These are phyloP conservation scores for Rickenella mellea DNA, from an alignment of 768 basidiomycete species.

Conservation along the genomic window DNA sequence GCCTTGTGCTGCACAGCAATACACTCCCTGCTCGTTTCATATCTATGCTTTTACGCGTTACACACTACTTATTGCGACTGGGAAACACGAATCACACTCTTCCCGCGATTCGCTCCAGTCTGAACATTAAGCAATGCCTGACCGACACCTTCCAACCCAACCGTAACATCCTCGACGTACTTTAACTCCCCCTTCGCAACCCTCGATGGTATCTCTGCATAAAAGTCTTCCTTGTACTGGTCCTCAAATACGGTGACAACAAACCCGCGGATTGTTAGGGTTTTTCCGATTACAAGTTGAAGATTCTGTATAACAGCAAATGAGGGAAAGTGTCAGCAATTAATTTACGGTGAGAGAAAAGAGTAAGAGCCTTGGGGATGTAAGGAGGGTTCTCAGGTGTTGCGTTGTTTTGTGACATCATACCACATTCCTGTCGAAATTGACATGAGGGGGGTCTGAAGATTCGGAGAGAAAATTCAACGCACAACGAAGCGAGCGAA, in stretches of 20 bases:
- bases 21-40: too few relatives aligned
- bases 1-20: too few relatives aligned
- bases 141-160: slow-evolving; percentile 33
- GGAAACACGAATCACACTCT: slow-evolving; percentile 29
- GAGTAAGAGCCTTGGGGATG: too few relatives aligned
- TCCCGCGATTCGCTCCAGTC: slow-evolving; percentile 25
- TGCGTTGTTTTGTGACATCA: too few relatives aligned
- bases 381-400: too few relatives aligned
- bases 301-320: slow-evolving; percentile 16
- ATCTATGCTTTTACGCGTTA: too few relatives aligned
- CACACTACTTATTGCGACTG: too few relatives aligned
- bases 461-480: too few relatives aligned
- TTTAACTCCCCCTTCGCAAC: slow-evolving; percentile 38
- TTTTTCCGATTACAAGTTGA: slow-evolving; percentile 14
- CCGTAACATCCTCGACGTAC: slow-evolving; percentile 33
- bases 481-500: slow-evolving; percentile 16
- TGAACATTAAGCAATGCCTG: slow-evolving; percentile 27
- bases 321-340: neutral
- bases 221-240: slow-evolving; percentile 33
- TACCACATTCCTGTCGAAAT: too few relatives aligned
- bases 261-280: slow-evolving; percentile 22
- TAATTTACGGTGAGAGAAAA: too few relatives aligned
- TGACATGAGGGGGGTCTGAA: too few relatives aligned
- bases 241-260: slow-evolving; percentile 14
- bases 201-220: slow-evolving; percentile 26